Evolutionary conservation across 75 land plant species (phyloP).

Genomic region (Azolla pinnata): DNA sequence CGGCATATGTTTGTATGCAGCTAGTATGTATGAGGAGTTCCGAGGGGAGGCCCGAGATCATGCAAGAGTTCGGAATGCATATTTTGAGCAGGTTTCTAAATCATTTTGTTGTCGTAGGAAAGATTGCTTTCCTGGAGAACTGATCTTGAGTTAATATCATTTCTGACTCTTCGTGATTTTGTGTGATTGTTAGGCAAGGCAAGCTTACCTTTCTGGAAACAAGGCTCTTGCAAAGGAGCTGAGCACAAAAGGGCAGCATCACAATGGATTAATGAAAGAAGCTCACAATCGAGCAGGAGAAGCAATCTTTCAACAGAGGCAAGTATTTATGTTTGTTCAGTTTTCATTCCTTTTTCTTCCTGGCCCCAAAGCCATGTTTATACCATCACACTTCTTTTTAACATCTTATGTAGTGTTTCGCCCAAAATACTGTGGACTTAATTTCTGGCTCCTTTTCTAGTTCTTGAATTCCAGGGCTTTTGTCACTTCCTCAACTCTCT

Average conservation of each 20-base stretch:
- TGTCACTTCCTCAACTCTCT: too few species aligned
- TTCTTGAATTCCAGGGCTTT: too few species aligned
- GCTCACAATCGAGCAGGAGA: conserved; percentile 86
- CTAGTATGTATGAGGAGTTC: conserved; percentile 68
- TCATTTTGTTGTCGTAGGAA: not conserved
- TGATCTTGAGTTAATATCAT: too few species aligned
- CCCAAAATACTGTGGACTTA: too few species aligned
- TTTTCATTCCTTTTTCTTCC: not conserved
- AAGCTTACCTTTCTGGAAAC: conserved; percentile 77
- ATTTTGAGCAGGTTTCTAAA: conserved; percentile 72
- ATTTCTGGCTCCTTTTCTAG: too few species aligned
- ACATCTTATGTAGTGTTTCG: too few species aligned
- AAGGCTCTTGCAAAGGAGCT: conserved; percentile 86
- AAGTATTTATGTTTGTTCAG: conserved; percentile 3
- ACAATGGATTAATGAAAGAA: conserved; percentile 79
- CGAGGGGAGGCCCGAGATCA: conserved; percentile 88
- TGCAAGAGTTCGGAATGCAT: conserved; percentile 79
- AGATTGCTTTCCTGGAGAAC: not conserved
- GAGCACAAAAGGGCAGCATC: conserved; percentile 68
- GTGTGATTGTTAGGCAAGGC: conserved; percentile 84
- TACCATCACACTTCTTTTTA: too few species aligned
- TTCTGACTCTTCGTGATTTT: too few species aligned
- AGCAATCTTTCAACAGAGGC: conserved; percentile 79
- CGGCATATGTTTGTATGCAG: conserved; percentile 36
- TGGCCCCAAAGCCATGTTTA: too few species aligned